Conservation (phyloP, 768 basidiomycete species). For the Chlorophyllum brunneum region DNA sequence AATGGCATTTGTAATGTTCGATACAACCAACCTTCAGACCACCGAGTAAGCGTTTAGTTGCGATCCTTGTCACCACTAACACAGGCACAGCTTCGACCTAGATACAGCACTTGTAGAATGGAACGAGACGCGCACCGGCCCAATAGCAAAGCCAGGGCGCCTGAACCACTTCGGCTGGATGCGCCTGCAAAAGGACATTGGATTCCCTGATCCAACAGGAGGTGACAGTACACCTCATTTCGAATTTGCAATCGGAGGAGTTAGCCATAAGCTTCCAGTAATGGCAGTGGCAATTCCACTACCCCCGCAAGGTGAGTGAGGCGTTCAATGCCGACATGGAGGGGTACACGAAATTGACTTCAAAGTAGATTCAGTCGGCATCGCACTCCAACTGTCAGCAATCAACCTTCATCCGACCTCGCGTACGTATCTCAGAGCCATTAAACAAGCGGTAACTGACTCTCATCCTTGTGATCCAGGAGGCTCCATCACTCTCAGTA, state of each 20-base stretch:
- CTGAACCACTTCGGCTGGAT: constrained; percentile 11
- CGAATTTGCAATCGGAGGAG: no score
- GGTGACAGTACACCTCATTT: constrained; percentile 10
- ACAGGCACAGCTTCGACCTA: background rate
- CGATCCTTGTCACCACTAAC: no score
- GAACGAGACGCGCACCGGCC: constrained; percentile 12
- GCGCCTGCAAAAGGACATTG: constrained; percentile 8
- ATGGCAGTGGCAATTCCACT: background rate
- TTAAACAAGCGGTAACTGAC: background rate
- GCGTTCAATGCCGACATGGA: background rate
- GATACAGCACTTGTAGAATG: constrained; percentile 9
- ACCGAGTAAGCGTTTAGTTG: constrained; percentile 7
- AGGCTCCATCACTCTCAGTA: constrained; percentile 6
- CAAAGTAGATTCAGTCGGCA: background rate
- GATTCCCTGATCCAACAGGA: constrained; percentile 9
- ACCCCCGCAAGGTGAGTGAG: background rate
- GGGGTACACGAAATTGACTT: no score
- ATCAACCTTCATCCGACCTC: constrained; percentile 10
- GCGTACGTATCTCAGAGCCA: background rate
- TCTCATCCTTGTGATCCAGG: background rate
- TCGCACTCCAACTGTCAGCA: background rate
- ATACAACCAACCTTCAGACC: background rate
- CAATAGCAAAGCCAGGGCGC: constrained; percentile 1
- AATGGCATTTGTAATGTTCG: background rate
- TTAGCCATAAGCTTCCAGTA: no score